phyloP scores from a whole-genome alignment of 805 yeast genomes.

The Metschnikowia baotianmanensis region DNA sequence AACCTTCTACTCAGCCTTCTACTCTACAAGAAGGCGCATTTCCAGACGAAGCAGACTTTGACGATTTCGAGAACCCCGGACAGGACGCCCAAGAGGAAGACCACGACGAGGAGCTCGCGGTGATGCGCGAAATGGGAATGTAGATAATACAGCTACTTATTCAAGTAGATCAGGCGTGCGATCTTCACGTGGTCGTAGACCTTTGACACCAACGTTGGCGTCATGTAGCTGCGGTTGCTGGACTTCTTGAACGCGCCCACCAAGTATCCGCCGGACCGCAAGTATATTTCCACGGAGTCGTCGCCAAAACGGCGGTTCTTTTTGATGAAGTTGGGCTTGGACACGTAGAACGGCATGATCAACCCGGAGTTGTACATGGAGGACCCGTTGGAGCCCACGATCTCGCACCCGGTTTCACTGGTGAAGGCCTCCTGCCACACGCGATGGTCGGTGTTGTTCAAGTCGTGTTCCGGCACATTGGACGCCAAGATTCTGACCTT shows the following conservation, averaged over 20 bases:
- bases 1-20: not conserved
- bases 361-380: conserved; percentile 47
- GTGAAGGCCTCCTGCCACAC: conserved; percentile 46
- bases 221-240: conserved; percentile 20
- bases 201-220: conserved; percentile 41
- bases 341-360: conserved; percentile 51
- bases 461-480: conserved; percentile 25
- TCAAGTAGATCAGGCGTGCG: conserved; percentile 36
- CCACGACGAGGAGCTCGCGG: conserved; percentile 29
- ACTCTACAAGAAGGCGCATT: not conserved
- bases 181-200: conserved; percentile 47
- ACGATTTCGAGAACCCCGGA: conserved; percentile 7
- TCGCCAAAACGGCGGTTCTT: not conserved
- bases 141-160: conserved; percentile 11
- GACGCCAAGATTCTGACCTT: conserved; percentile 47
- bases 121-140: conserved; percentile 40
- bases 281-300: conserved; percentile 7
- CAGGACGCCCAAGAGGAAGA: conserved; percentile 2
- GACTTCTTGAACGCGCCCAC: conserved; percentile 39
- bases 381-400: conserved; percentile 28
- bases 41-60: conserved; percentile 23
- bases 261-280: conserved; percentile 39
- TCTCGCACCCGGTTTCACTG: conserved; percentile 52
- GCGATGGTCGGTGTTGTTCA: conserved; percentile 31
- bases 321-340: conserved; percentile 36